Base-by-base conservation (phyloP, 2,329 filamentous ascomycete species). In the Clarireedia paspali region DNA sequence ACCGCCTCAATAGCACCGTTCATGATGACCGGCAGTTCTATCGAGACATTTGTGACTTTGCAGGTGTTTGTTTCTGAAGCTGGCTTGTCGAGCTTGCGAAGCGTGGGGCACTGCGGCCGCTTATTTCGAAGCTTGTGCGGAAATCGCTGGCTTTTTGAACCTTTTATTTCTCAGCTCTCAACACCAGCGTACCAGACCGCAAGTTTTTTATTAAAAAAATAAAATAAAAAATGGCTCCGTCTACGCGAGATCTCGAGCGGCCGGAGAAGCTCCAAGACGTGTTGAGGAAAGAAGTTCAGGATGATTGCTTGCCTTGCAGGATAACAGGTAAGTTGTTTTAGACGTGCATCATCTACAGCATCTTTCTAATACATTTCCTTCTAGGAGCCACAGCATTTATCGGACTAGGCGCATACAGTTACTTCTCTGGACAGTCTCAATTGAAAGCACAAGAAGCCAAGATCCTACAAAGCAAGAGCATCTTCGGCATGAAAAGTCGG, bases 1-100 rank as follows among this genome's bases (percentile, higher is more conserved):
- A 99, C 79, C 70, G 92, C 94, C 78, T 97, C 92, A 69, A 99
- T 88, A 70, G 88, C 84, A 75, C 89, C 84, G 75, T 82, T 89
- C 88, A 91, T 92, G 70, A 73, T 84, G 55, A 56, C 49, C 44
- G 26, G 48, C 40, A 30, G 24, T 27, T 58, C 40, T 57, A 60
- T 56, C 48, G 57, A 58, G 12, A 59, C 59, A 64, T 63, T 50
- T 58, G 47, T 49, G 40, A 38, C 27, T 53, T 53, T 50, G 27
- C 23, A 27, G 4, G 14, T 36, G 17, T 26, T 23, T 39, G 14
- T 14, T 34, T 20, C 46, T 30, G 9, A 42, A n/a, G 15, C 15
- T n/a, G 17, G 12, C 40, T 46, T 14, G 42, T 23, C n/a, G 23
- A 23, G 26, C 7, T 47, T 46, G 42, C 24, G 20, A 46, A 46